phyloP scores from a whole-genome alignment of 2,329 filamentous ascomycete species.

The Diaporthe sp. region DNA sequence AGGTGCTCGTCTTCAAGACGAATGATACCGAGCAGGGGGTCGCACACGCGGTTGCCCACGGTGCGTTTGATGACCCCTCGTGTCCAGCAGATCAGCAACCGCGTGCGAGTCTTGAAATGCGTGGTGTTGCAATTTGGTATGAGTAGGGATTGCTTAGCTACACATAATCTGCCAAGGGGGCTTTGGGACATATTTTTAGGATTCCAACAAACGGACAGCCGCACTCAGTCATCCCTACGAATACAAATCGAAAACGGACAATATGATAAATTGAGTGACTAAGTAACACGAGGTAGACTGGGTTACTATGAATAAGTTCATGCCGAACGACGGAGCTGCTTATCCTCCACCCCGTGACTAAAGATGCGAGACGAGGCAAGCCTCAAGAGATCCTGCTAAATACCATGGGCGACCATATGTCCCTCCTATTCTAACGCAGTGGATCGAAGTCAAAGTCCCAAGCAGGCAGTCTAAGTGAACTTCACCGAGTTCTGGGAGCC shows the following conservation, averaged over 20 bases:
- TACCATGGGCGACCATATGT: background rate
- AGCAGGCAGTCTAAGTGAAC: background rate
- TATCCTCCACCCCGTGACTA: background rate
- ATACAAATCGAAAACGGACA: no score
- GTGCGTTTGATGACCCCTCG: slow-evolving; percentile 1
- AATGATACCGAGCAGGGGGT: background rate
- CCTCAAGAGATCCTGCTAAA: background rate
- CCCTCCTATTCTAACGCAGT: background rate
- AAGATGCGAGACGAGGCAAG: background rate
- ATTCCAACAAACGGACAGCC: no score
- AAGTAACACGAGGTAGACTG: background rate
- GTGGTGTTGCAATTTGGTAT: slow-evolving; percentile 46
- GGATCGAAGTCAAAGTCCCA: background rate
- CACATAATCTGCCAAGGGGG: no score
- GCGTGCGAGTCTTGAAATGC: slow-evolving; percentile 1
- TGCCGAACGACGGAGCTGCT: background rate
- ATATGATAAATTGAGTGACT: background rate
- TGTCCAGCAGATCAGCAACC: background rate
- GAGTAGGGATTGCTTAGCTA: background rate
- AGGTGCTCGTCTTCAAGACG: slow-evolving; percentile 13
- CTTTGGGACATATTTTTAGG: no score
- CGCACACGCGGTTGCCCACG: slow-evolving; percentile 4
- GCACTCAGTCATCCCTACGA: no score
- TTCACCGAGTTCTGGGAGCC: background rate
- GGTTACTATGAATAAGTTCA: background rate